Conservation (phyloP, 768 basidiomycete species). For the Phylloporus arenicola region DNA sequence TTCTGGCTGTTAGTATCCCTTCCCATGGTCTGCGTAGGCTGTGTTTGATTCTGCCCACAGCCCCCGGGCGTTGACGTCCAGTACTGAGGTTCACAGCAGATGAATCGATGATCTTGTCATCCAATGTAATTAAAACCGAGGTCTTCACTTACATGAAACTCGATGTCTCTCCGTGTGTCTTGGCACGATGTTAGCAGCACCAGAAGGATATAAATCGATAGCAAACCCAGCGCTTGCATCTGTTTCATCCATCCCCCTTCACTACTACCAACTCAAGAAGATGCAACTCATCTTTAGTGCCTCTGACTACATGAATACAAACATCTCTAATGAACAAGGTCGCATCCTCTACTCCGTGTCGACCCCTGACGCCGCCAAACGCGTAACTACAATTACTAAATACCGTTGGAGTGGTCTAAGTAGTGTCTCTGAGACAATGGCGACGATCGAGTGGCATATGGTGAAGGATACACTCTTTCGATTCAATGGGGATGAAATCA, state of each 20-base stretch:
- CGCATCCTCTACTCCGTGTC: slow-evolving; percentile 19
- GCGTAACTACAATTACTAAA: slow-evolving; percentile 22
- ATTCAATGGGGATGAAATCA: slow-evolving; percentile 27
- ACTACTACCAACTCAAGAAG: background rate
- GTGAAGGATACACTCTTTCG: slow-evolving; percentile 24
- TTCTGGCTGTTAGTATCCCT: no score
- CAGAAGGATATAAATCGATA: background rate
- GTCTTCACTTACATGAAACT: slow-evolving; percentile 13
- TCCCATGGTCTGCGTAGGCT: no score
- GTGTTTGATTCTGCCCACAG: no score
- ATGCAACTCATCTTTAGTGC: slow-evolving; percentile 22
- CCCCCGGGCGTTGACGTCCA: background rate
- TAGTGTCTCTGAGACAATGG: slow-evolving; percentile 25
- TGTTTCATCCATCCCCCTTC: background rate
- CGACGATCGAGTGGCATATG: slow-evolving; percentile 32
- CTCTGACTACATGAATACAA: slow-evolving; percentile 15
- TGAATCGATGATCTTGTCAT: background rate
- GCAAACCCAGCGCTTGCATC: background rate
- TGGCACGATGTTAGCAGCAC: background rate
- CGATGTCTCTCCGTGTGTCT: slow-evolving; percentile 1
- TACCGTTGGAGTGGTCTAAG: slow-evolving; percentile 17
- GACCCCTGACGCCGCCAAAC: slow-evolving; percentile 11
- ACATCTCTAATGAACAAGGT: slow-evolving; percentile 17
- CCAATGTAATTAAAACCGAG: slow-evolving; percentile 1
- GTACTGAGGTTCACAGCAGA: no score